Evolutionary conservation across 108 stramenopile genomes (phyloP).

Genomic region (Thalassiosira profunda): DNA sequence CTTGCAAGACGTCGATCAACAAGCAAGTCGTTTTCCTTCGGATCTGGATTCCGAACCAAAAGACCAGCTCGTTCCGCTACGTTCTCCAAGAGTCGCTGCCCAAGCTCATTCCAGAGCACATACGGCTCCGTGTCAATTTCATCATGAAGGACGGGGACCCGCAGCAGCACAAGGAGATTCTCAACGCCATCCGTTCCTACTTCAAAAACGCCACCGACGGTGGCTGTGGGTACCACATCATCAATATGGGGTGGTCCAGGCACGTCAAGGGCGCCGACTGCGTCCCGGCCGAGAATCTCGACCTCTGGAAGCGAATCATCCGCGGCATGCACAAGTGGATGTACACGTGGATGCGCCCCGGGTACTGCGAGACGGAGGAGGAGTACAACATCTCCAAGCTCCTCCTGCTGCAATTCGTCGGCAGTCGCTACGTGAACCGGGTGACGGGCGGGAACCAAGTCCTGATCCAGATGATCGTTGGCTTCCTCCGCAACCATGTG

Average conservation of each 20-base stretch:
- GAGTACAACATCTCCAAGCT: slow-evolving; percentile 17
- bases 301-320: not conserved
- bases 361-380: slow-evolving; percentile 9
- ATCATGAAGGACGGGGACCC: slow-evolving; percentile 16
- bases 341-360: slow-evolving; percentile 25
- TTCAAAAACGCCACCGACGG: not conserved
- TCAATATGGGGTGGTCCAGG: not conserved
- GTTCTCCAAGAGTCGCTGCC: not conserved
- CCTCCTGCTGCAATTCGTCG: slow-evolving; percentile 1
- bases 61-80: not conserved
- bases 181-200: not conserved
- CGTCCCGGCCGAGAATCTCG: not conserved
- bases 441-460: not conserved
- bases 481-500: not conserved
- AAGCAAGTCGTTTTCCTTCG: slow-evolving; percentile 12
- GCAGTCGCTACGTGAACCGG: not conserved
- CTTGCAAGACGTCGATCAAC: not conserved
- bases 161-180: slow-evolving; percentile 11
- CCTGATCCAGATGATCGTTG: not conserved
- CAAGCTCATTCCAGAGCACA: not conserved
- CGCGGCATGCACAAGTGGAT: slow-evolving; percentile 9
- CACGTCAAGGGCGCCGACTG: not conserved
- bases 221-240: not conserved
- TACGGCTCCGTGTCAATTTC: not conserved
- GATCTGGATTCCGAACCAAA: slow-evolving; percentile 1